Percentiles rank a stretch among this genome's conserved stretches.
Conservation (phyloP, 129 eudicot species). For the Flaveria brownii region DNA sequence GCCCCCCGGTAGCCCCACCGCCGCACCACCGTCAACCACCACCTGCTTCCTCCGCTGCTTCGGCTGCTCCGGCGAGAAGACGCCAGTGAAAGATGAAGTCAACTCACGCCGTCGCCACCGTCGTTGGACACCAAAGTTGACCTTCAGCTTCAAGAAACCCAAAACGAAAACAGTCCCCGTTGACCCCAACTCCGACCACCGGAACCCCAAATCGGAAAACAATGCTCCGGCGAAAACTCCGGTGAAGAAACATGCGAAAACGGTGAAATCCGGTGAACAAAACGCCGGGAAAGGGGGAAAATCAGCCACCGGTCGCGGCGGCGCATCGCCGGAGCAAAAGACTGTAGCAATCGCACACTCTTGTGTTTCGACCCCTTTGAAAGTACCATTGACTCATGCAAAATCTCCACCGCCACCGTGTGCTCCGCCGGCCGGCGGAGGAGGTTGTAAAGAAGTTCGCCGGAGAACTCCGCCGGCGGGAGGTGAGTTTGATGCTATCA, state of each 20-base stretch:
- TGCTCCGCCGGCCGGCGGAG: neutral
- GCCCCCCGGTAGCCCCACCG: constrained; percentile 17
- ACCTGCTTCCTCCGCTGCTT: constrained; percentile 43
- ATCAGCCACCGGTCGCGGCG: no score
- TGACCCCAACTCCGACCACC: neutral
- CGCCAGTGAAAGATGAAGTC: constrained; percentile 25
- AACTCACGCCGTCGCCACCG: constrained; percentile 37
- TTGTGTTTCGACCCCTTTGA: constrained; percentile 8
- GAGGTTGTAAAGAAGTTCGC: neutral
- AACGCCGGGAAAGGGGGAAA: no score
- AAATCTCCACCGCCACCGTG: constrained; percentile 11
- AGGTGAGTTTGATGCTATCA: constrained; percentile 36
- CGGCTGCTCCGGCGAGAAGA: constrained; percentile 29
- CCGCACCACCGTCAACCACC: constrained; percentile 19
- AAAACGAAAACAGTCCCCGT: constrained; percentile 29
- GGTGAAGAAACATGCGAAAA: neutral
- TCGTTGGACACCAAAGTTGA: constrained; percentile 30
- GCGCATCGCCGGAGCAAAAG: neutral
- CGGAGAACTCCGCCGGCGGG: neutral
- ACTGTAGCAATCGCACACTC: neutral
- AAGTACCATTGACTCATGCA: neutral
- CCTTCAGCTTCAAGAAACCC: constrained; percentile 25
- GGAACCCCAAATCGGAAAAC: constrained; percentile 6
- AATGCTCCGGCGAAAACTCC: constrained; percentile 10
- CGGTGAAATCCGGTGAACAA: neutral